Conservation (phyloP, 2,329 filamentous ascomycete genomes). For the Trichoderma sp. region DNA sequence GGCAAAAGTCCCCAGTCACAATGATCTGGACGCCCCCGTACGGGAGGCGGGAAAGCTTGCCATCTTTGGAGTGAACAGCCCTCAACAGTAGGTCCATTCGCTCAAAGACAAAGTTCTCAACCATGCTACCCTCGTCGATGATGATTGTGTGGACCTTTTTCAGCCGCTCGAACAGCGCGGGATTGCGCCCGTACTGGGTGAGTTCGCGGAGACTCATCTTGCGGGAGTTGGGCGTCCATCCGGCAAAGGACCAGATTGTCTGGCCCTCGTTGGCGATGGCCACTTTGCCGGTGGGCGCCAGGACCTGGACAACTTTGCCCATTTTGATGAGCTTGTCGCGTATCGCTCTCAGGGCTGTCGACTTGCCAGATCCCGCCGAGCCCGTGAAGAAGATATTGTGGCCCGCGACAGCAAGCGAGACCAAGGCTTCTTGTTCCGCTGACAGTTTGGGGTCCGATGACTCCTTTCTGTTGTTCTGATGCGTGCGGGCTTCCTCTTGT, state of each 20-base stretch:
- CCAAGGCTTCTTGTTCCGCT: slow-evolving; percentile 33
- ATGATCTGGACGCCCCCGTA: slow-evolving; percentile 37
- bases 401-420: slow-evolving; percentile 52
- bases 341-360: slow-evolving; percentile 35
- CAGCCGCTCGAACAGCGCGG: slow-evolving; percentile 48
- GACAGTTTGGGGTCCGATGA: not conserved
- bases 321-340: slow-evolving; percentile 26
- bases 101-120: slow-evolving; percentile 51
- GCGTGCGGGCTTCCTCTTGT: no score
- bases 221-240: slow-evolving; percentile 51
- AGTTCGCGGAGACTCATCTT: slow-evolving; percentile 22
- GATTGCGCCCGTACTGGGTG: slow-evolving; percentile 27
- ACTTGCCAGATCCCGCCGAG: slow-evolving; percentile 53
- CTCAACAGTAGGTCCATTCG: slow-evolving; percentile 42
- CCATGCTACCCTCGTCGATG: slow-evolving; percentile 69
- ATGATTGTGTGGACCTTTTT: slow-evolving; percentile 57
- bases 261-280: slow-evolving; percentile 59
- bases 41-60: slow-evolving; percentile 31
- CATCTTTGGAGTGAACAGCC: slow-evolving; percentile 29
- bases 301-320: slow-evolving; percentile 47
- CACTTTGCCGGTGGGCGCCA: slow-evolving; percentile 63
- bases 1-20: slow-evolving; percentile 55
- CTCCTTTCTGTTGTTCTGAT: not conserved
- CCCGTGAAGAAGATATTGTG: slow-evolving; percentile 66
- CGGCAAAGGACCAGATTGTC: slow-evolving; percentile 61